phyloP scores from a whole-genome alignment of 192 early-diverging fungal genomes.

The Radiomyces spectabilis region DNA sequence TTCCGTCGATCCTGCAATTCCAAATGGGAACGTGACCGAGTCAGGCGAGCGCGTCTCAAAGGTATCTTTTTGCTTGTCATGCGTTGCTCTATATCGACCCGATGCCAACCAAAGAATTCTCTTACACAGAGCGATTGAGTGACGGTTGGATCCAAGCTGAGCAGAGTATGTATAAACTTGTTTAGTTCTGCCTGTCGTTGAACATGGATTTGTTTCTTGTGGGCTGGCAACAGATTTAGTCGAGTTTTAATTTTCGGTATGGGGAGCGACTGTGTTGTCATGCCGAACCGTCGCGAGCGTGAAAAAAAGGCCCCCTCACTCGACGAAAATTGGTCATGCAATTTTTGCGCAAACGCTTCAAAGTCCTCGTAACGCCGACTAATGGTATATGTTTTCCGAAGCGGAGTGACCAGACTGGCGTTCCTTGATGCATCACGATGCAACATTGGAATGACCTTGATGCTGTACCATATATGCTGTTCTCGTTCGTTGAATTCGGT shows the following conservation, averaged over 20 bases:
- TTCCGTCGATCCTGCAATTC: background rate
- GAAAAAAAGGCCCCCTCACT: background rate
- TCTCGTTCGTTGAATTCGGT: background rate
- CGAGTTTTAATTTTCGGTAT: constrained; percentile 1
- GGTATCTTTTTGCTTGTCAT: too few relatives aligned
- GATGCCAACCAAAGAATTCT: constrained; percentile 6
- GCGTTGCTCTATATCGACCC: background rate
- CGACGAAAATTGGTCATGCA: background rate
- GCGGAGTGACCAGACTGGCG: background rate
- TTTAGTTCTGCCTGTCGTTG: background rate
- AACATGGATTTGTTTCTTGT: background rate
- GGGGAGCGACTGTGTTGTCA: background rate
- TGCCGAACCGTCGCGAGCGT: background rate
- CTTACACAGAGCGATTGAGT: background rate
- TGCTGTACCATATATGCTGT: constrained; percentile 1
- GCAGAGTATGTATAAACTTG: background rate
- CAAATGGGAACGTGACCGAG: too few relatives aligned
- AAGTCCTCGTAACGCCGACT: constrained; percentile 5
- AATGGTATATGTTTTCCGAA: constrained; percentile 1
- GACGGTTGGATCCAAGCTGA: background rate
- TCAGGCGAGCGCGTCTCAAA: too few relatives aligned
- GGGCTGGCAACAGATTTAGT: too few relatives aligned
- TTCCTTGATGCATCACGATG: background rate
- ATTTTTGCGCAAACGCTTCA: background rate
- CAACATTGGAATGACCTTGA: background rate